Evolutionary conservation across 352 stramenopile genomes (phyloP).

Genomic region (Phytophthora pini): DNA sequence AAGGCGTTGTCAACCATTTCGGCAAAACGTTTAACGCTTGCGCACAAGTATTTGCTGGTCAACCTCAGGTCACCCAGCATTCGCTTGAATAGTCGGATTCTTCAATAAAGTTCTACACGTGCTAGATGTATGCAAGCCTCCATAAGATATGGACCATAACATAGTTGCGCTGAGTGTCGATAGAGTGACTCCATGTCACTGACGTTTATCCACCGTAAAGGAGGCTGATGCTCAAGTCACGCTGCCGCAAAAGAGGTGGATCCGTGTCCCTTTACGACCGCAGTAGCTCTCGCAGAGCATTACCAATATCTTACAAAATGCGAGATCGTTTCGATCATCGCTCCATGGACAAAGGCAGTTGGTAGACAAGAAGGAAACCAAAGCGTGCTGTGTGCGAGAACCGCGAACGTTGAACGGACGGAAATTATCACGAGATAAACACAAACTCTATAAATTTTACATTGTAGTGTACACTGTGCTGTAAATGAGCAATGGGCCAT

Average conservation of each 20-base stretch:
- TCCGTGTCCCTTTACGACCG: conserved; percentile 1
- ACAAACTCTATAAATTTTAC: neutral
- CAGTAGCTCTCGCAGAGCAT: neutral
- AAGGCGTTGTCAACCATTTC: no score
- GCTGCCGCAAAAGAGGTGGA: neutral
- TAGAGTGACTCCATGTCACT: no score
- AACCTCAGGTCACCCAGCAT: no score
- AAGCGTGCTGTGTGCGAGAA: neutral
- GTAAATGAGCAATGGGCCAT: neutral
- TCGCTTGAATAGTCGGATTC: no score
- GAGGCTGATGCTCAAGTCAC: neutral
- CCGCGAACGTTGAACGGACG: neutral
- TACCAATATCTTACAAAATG: neutral
- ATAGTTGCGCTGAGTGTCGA: no score
- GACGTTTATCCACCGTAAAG: neutral
- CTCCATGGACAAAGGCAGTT: neutral
- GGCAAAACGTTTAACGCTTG: no score
- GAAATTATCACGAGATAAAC: neutral
- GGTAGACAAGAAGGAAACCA: neutral
- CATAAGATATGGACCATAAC: no score
- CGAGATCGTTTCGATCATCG: neutral
- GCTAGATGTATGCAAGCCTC: no score
- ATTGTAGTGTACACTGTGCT: neutral
- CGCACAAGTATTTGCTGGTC: no score
- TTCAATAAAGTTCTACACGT: no score